phyloP scores from a whole-genome alignment of 495 filamentous ascomycete genomes.

The Penicillium samsonianum region DNA sequence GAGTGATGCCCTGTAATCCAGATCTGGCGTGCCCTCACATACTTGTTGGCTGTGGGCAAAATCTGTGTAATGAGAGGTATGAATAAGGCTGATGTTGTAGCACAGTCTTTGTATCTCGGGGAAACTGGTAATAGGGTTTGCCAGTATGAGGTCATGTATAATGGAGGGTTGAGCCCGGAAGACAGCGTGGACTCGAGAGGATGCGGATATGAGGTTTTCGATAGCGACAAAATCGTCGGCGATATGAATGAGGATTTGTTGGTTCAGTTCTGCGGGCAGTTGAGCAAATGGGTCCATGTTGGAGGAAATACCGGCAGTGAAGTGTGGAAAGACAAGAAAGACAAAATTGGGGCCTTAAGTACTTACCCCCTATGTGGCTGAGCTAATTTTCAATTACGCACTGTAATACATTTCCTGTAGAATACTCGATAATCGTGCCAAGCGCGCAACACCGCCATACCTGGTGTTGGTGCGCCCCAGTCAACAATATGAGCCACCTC shows the following conservation, averaged over 20 bases:
- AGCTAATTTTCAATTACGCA: too few species aligned
- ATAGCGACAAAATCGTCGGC: background rate
- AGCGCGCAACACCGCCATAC: too few species aligned
- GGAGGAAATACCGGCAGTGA: background rate
- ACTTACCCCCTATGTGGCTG: too few species aligned
- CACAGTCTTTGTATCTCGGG: background rate
- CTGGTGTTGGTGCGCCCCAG: too few species aligned
- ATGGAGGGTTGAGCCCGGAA: background rate
- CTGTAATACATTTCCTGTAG: too few species aligned
- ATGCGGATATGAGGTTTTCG: background rate
- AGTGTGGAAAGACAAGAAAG: background rate
- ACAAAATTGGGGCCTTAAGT: too few species aligned
- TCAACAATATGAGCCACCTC: too few species aligned
- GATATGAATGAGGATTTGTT: conserved; percentile 1
- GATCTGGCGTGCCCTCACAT: background rate
- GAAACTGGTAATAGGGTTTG: background rate
- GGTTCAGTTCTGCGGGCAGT: background rate
- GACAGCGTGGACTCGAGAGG: background rate
- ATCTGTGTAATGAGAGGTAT: background rate
- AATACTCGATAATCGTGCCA: too few species aligned
- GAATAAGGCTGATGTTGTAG: background rate
- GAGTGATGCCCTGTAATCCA: background rate
- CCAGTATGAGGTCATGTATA: background rate
- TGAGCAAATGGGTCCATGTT: background rate
- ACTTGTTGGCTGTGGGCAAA: background rate